phyloP scores from a whole-genome alignment of 352 stramenopile species.

The Phytophthora pseudosyringae region DNA sequence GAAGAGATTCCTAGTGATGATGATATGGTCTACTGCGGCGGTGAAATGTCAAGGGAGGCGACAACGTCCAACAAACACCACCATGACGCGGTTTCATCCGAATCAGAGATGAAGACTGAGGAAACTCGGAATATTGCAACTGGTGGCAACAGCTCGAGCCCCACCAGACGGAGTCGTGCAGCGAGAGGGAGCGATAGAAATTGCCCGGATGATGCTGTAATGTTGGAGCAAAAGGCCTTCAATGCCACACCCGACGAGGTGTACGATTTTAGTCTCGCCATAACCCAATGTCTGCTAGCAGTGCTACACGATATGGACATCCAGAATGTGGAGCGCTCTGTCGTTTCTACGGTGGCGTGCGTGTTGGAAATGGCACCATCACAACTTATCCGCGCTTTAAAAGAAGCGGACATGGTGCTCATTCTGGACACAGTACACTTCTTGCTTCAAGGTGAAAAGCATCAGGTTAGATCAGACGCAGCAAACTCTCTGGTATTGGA shows the following conservation, averaged over 20 bases:
- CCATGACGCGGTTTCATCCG: slow-evolving; percentile 42
- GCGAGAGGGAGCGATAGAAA: slow-evolving; percentile 20
- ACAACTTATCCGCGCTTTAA: slow-evolving; percentile 51
- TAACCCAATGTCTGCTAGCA: slow-evolving; percentile 54
- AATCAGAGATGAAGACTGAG: slow-evolving; percentile 42
- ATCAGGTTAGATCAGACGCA: slow-evolving; percentile 13
- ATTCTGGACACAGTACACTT: slow-evolving; percentile 76
- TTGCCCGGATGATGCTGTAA: slow-evolving; percentile 8
- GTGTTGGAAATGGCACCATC: slow-evolving; percentile 81
- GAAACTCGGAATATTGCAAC: not conserved
- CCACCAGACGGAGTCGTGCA: not conserved
- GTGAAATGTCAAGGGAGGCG: slow-evolving; percentile 12
- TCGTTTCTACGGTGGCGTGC: slow-evolving; percentile 70
- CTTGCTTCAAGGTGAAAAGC: slow-evolving; percentile 61
- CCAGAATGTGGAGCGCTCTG: slow-evolving; percentile 67
- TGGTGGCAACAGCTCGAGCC: not conserved
- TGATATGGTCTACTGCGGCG: slow-evolving; percentile 20
- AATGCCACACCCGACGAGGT: slow-evolving; percentile 47
- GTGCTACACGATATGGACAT: slow-evolving; percentile 67
- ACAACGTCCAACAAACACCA: slow-evolving; percentile 33
- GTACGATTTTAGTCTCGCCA: slow-evolving; percentile 52
- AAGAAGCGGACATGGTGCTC: slow-evolving; percentile 61
- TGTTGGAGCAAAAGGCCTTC: slow-evolving; percentile 27
- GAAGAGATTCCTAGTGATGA: slow-evolving; percentile 42
- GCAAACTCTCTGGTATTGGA: not conserved